Evolutionary conservation across 2,329 filamentous ascomycete species (phyloP).

Genomic region (Fonsecaea pedrosoi): DNA sequence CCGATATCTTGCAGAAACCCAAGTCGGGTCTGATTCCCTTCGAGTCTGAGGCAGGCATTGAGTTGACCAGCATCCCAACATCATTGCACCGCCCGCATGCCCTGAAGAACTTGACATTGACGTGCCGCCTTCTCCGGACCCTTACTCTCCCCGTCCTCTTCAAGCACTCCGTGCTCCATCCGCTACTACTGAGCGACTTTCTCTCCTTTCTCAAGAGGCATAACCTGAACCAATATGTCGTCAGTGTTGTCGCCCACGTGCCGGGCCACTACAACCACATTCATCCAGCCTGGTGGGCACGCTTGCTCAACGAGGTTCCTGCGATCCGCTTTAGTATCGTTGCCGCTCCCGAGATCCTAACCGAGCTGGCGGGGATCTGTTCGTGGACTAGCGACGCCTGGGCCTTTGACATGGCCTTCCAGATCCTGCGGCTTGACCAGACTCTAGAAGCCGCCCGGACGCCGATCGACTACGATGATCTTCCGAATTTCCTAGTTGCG

Average conservation of each 20-base stretch:
- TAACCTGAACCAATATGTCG: slow-evolving; percentile 49
- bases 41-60: slow-evolving; percentile 10
- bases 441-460: slow-evolving; percentile 24
- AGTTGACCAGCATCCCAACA: slow-evolving; percentile 13
- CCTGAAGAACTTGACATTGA: slow-evolving; percentile 64
- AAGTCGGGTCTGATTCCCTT: slow-evolving; percentile 14
- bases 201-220: slow-evolving; percentile 48
- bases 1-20: slow-evolving; percentile 57
- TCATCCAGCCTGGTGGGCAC: slow-evolving; percentile 60
- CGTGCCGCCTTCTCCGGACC: slow-evolving; percentile 61
- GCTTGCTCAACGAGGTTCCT: slow-evolving; percentile 59
- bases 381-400: slow-evolving; percentile 66
- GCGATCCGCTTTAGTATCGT: slow-evolving; percentile 62
- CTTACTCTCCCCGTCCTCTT: slow-evolving; percentile 65
- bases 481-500: slow-evolving; percentile 59
- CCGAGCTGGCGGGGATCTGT: slow-evolving; percentile 64
- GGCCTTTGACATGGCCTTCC: slow-evolving; percentile 68
- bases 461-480: slow-evolving; percentile 34
- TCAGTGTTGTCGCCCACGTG: slow-evolving; percentile 56
- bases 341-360: slow-evolving; percentile 68
- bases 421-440: slow-evolving; percentile 61
- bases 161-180: slow-evolving; percentile 56
- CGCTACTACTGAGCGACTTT: slow-evolving; percentile 46
- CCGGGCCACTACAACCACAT: slow-evolving; percentile 50
- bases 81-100: slow-evolving; percentile 38